Evolutionary conservation across 306 rosid species (phyloP).

Genomic region (Quercus wislizeni): DNA sequence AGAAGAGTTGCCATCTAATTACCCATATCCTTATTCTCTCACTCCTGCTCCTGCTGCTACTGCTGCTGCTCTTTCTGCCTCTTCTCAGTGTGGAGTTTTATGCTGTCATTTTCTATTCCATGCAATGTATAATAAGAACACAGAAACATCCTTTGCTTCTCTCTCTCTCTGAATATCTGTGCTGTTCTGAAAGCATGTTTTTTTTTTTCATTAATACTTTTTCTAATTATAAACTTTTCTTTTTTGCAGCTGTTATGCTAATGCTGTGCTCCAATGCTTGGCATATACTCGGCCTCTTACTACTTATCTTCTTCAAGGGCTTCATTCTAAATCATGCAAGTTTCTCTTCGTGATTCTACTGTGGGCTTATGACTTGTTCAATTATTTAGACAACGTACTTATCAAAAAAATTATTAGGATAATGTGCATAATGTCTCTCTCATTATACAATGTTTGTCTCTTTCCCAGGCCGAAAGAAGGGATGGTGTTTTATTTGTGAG

Average conservation of each 20-base stretch:
- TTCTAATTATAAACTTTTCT: constrained; percentile 26
- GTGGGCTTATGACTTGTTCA: constrained; percentile 16
- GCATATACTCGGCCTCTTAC: constrained; percentile 73
- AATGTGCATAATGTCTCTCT: constrained; percentile 26
- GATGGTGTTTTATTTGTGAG: constrained; percentile 87
- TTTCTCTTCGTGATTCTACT: constrained; percentile 17
- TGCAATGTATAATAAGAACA: not conserved
- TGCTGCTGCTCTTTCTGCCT: too few species aligned
- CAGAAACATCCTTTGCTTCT: not conserved
- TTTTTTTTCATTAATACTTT: not conserved
- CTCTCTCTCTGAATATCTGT: not conserved
- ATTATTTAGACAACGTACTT: constrained; percentile 1
- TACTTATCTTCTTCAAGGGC: constrained; percentile 62
- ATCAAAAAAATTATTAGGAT: not conserved
- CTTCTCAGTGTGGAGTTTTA: not conserved
- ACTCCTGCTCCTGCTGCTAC: not conserved
- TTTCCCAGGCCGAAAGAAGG: constrained; percentile 64
- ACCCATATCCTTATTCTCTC: not conserved
- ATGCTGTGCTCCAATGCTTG: constrained; percentile 83
- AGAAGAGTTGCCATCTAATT: not conserved
- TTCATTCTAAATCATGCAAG: constrained; percentile 68
- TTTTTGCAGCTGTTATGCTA: constrained; percentile 75
- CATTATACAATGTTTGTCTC: constrained; percentile 3
- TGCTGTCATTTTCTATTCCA: not conserved
- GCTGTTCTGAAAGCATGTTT: not conserved